phyloP scores from a whole-genome alignment of 164 flowering plant species.

The Kingdonia uniflora region DNA sequence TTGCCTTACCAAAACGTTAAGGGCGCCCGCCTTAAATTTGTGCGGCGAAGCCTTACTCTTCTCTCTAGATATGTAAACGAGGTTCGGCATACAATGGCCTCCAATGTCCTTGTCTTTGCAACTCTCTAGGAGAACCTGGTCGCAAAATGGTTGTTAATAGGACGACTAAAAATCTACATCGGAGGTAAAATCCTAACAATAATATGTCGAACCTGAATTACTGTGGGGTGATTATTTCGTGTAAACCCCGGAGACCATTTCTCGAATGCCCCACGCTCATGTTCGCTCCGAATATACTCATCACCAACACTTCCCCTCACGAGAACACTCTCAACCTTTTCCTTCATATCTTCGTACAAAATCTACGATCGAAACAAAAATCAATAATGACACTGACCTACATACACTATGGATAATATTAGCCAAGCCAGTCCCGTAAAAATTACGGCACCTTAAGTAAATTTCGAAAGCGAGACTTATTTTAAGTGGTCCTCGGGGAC shows the following conservation, averaged over 20 bases:
- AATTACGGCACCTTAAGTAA: too few relatives aligned
- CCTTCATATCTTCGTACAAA: constrained; percentile 17
- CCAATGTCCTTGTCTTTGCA: constrained; percentile 33
- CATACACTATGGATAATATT: too few relatives aligned
- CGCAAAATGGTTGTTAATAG: not conserved
- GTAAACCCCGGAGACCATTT: constrained; percentile 27
- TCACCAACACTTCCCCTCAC: constrained; percentile 11
- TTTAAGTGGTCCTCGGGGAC: too few relatives aligned
- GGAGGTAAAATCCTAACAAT: not conserved
- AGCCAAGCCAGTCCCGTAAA: too few relatives aligned
- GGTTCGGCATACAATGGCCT: constrained; percentile 53
- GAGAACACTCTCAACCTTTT: constrained; percentile 14
- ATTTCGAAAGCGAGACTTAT: too few relatives aligned
- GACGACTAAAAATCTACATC: not conserved
- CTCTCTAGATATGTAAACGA: constrained; percentile 61
- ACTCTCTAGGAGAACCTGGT: constrained; percentile 46
- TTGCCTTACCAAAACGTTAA: constrained; percentile 49
- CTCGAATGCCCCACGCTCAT: constrained; percentile 16
- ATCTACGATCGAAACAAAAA: too few relatives aligned
- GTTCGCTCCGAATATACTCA: constrained; percentile 14
- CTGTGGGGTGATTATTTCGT: constrained; percentile 23
- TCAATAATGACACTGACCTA: too few relatives aligned
- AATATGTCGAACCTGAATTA: not conserved
- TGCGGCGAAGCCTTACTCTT: constrained; percentile 45
- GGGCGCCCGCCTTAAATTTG: constrained; percentile 91